Base-by-base conservation (phyloP, 163 green algal genomes). In the Volvox carteri region DNA sequence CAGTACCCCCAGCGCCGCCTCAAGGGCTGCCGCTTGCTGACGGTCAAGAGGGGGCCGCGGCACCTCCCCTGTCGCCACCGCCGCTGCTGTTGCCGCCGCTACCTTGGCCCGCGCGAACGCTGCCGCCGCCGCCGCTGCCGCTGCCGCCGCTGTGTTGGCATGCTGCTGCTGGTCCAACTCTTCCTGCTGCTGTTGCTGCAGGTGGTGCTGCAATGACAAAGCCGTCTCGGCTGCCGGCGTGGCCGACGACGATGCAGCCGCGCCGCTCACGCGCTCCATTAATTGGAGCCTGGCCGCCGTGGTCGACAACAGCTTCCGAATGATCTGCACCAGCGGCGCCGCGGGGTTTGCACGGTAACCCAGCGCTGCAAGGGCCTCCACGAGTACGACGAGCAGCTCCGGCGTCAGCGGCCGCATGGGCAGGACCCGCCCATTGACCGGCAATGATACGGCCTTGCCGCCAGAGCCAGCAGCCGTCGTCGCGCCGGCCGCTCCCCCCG, bases 381-480 rank as follows among this genome's bases (percentile, higher is more conserved):
- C 68, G 67, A 60, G 62, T 35, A 48, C 52, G 21, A 56, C 21
- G 30, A 88, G 5, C 7, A 37, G 35, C 48, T 74, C 68, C 14
- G 83, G 48, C 25, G 46, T 70, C 35, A 88, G 67, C 25, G 83
- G 83, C 6, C 65, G 46, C 83, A 83, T 81, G 23, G 81, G 81
- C 46, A 28, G 83, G 41, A 48, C 62, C 37, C 44, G 60, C 35
- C 37, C 56, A 16, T 42, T 37, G 23, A 12, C 83, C 21, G 39
- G 19, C 56, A 23, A 46, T 35, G 33, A 1, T 6, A 12, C 5
- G 30, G 65, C 30, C 65, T 75, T 75, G 12, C 68, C 50, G 62
- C 35, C 18, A 30, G 33, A 6, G 2, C 23, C 21, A 33, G 50
- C 2, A 6, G 30, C 54, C 28, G 6, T 39, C 46, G 52, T 35